Evolutionary conservation across 768 basidiomycete genomes (phyloP), one percentile per base, ranked within the genome.

Genomic region (Guyanaporus albipodus): DNA sequence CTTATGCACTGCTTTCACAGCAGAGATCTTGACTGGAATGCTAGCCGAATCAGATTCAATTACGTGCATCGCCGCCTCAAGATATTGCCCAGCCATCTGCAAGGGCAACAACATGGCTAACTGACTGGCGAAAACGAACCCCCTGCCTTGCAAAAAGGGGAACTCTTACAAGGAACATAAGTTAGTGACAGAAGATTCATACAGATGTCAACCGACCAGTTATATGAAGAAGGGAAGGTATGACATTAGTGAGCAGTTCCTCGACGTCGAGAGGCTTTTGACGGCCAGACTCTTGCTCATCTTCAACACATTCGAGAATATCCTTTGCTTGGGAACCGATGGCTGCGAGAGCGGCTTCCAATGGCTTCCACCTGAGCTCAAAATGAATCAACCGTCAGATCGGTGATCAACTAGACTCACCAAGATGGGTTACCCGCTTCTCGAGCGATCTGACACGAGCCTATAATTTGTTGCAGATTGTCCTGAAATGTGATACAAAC

Each of bases 1-100:
- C 96, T 97, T 94, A 59, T 89, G 83, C 31, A 97, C 76, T 3
- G 95, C 92, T 65, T 91, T 89, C 22, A 98, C 87, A 9, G 95
- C 94, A 1, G 91, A 94, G 6, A 97, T 75, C 67, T 97, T 98
- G 58, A 97, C 86, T 0, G 91, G 88, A n/a, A 92, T 74, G 22
- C 80, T 77, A 4, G 86, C 81, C 21, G 80, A 78, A 18, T 61
- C 56, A 0, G 82, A 77, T 66, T 94, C 91, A 8, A 99, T 77
- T 8, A 90, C 92, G 42, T 85, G 82, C 24, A 96, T 73, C 0
- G 93, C 87, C 4, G 91, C 91, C 19, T 87, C 82, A 27, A 98
- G 73, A 61, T 97, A 98, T 58, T 93, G 90, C 1, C 80, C 79
- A 2, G 89, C 83, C 38, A 93, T 73, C 46, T 81, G 73, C 11